Conservation (phyloP, 768 basidiomycete species). For the Boletus rex-veris region DNA sequence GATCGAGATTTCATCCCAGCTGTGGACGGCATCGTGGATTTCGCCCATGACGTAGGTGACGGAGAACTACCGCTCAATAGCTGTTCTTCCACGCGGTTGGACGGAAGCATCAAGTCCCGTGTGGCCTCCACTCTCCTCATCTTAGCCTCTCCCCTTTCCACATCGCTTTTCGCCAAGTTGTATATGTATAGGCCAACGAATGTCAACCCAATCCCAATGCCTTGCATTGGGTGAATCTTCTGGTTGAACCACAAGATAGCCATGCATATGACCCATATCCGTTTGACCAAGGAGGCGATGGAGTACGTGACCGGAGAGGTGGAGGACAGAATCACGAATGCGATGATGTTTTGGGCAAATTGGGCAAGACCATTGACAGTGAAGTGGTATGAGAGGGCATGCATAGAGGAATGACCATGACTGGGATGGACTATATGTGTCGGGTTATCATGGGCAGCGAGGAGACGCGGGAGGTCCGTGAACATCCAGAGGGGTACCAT, state of each 20-base stretch:
- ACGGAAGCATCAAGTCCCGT: slow-evolving; percentile 65
- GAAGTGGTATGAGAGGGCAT: slow-evolving; percentile 77
- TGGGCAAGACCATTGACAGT: slow-evolving; percentile 94
- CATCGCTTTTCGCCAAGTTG: slow-evolving; percentile 89
- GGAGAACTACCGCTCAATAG: slow-evolving; percentile 44
- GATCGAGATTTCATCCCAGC: slow-evolving; percentile 26
- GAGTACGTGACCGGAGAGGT: slow-evolving; percentile 99
- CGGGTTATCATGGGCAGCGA: slow-evolving; percentile 43
- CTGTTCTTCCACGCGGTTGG: slow-evolving; percentile 56
- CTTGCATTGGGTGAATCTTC: slow-evolving; percentile 78
- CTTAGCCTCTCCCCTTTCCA: slow-evolving; percentile 89
- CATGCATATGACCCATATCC: slow-evolving; percentile 96
- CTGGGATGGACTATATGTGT: slow-evolving; percentile 43
- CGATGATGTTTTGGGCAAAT: slow-evolving; percentile 96
- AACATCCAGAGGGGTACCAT: slow-evolving; percentile 97
- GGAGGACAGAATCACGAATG: slow-evolving; percentile 92
- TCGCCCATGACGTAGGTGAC: slow-evolving; percentile 5
- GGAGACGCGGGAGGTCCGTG: slow-evolving; percentile 73
- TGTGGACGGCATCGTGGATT: slow-evolving; percentile 15
- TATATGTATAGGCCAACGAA: slow-evolving; percentile 94
- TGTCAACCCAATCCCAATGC: slow-evolving; percentile 84
- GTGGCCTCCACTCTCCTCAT: slow-evolving; percentile 74
- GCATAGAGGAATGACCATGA: slow-evolving; percentile 46
- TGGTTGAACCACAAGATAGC: slow-evolving; percentile 97
- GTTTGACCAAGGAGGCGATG: slow-evolving; percentile 96